Evolutionary conservation across 129 eudicot genomes (phyloP), one percentile per base, ranked within the genome.

Genomic region (Glebionis coronaria): DNA sequence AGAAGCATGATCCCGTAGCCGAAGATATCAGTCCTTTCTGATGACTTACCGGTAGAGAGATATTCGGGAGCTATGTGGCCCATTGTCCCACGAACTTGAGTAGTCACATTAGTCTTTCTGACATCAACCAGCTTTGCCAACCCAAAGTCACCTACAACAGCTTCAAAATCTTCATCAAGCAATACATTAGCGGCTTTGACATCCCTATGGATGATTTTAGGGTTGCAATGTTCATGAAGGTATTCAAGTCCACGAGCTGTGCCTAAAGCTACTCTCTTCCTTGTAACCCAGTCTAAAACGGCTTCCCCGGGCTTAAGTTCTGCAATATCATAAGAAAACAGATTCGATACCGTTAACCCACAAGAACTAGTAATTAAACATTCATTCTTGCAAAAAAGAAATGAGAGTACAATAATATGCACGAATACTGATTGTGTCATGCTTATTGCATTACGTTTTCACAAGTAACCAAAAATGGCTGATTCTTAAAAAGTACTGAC

Each of bases 31-130:
- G 97, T 94, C 78, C 88, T 82, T 72, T 94, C 99, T 4, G 99
- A 94, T 16, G 99, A 94, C 68, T 87, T 94, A 3, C 99, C 99
- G 0, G 99, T 94, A n/a, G 99, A 94, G 76, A 94, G 74, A 63
- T 90, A 94, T 78, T 94, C 99, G 11, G 97, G 99, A 72, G 99
- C 99, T 55, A 94, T 94, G 81, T 94, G 99, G 56, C 99, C 99
- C 99, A 94, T 94, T 0, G 99, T 94, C 67, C 99, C 99, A 56
- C 97, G 99, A 67, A 94, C 97, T 77, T 90, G 99, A 40, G 99
- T 94, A 0, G 99, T 90, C 14, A 94, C 99, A 60, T 90, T 90
- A 47, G 99, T 90, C 58, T 87, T 89, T 73, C 97, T 83, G n/a
- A 90, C 87, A 72, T 94, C 99, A 21, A 94, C 97, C 68, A 94